These are phyloP conservation scores for Calvatia gigantea DNA, from an alignment of 768 basidiomycete genomes.

Conservation along the genomic window DNA sequence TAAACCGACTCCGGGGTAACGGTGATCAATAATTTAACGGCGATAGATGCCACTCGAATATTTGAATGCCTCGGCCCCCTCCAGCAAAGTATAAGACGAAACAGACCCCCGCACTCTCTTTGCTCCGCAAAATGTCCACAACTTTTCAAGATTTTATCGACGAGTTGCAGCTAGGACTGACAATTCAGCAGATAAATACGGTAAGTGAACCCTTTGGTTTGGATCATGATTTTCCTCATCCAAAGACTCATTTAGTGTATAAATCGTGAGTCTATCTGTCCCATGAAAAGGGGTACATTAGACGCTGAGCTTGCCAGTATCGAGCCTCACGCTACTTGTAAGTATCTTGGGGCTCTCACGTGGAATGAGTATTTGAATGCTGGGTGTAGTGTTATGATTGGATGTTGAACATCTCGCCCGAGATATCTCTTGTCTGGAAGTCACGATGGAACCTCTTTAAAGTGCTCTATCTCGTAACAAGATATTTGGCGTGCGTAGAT, in stretches of 20 bases:
- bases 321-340: neutral
- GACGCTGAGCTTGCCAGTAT: neutral
- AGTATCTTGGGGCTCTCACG: neutral
- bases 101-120: neutral
- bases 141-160: neutral
- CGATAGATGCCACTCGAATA: neutral
- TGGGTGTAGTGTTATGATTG: neutral
- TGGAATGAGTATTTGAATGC: neutral
- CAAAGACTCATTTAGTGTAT: neutral
- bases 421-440: neutral
- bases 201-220: neutral
- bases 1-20: neutral
- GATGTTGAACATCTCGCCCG: neutral
- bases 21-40: neutral
- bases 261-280: neutral
- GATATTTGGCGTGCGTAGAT: conserved; percentile 2
- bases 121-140: neutral
- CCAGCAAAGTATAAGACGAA: neutral
- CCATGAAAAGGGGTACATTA: neutral
- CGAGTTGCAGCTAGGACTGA: neutral
- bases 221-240: neutral
- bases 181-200: neutral
- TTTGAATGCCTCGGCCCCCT: neutral
- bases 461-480: neutral
- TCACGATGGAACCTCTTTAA: neutral